Conservation (phyloP, 805 yeast genomes). For the Hanseniaspora opuntiae region DNA sequence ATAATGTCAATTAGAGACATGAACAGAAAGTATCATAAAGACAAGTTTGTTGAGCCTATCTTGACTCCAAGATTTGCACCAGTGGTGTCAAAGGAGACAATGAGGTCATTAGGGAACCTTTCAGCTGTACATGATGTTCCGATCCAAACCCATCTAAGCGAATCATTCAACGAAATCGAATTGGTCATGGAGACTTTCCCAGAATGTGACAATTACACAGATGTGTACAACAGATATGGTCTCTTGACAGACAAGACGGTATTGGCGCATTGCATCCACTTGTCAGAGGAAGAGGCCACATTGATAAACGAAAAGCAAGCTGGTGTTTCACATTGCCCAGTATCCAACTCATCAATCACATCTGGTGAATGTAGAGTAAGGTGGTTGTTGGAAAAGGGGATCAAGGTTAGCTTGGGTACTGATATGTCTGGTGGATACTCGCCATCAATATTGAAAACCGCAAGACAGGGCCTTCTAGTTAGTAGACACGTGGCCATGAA, state of each 20-base stretch:
- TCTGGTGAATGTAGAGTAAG: slow-evolving; percentile 82
- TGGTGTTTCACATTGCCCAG: slow-evolving; percentile 87
- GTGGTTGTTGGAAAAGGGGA: slow-evolving; percentile 46
- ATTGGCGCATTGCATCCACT: slow-evolving; percentile 79
- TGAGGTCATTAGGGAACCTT: slow-evolving; percentile 50
- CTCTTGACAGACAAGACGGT: slow-evolving; percentile 55
- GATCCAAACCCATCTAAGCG: slow-evolving; percentile 84
- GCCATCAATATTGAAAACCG: slow-evolving; percentile 48
- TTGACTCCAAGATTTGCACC: slow-evolving; percentile 93
- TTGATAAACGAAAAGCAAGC: slow-evolving; percentile 41
- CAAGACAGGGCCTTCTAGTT: slow-evolving; percentile 57
- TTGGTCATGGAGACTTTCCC: slow-evolving; percentile 69
- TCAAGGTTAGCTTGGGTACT: slow-evolving; percentile 71
- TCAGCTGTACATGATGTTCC: slow-evolving; percentile 39
- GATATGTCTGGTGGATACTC: slow-evolving; percentile 71
- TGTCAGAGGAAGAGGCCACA: slow-evolving; percentile 49
- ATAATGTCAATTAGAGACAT: slow-evolving; percentile 30
- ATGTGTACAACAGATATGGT: slow-evolving; percentile 55
- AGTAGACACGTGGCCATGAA: slow-evolving; percentile 60
- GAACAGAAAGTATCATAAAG: slow-evolving; percentile 39
- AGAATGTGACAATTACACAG: slow-evolving; percentile 51
- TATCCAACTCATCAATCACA: slow-evolving; percentile 73
- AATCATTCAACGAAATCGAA: slow-evolving; percentile 59
- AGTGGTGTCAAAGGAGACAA: slow-evolving; percentile 52
- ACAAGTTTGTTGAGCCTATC: slow-evolving; percentile 51